phyloP scores from a whole-genome alignment of 441 rosid species.

The Erysimum pusillum region DNA sequence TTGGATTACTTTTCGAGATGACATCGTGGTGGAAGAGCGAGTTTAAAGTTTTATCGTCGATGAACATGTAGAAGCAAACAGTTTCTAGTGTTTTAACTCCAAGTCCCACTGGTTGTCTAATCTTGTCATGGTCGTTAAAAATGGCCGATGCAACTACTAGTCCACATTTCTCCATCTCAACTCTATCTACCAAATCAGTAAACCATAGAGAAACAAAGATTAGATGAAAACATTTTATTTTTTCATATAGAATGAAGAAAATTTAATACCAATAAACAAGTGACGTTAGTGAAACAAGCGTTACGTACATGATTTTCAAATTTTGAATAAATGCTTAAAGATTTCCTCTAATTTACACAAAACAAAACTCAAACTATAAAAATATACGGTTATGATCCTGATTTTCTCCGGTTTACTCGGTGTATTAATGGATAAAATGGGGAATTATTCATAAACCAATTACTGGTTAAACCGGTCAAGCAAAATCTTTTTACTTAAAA shows the following conservation, averaged over 20 bases:
- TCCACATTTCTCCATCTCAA: conserved; percentile 82
- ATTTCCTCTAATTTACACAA: not conserved
- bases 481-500: not conserved
- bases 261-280: not conserved
- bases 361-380: not conserved
- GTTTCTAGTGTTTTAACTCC: conserved; percentile 66
- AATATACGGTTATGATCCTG: conserved; percentile 21
- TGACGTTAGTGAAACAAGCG: conserved; percentile 9
- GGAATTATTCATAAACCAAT: not conserved
- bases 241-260: too few relatives aligned
- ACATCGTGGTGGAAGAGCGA: conserved; percentile 61
- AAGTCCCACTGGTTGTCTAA: conserved; percentile 84
- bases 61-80: conserved; percentile 89
- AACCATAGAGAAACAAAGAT: not conserved
- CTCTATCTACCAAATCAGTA: conserved; percentile 60
- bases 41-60: conserved; percentile 68
- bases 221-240: not conserved
- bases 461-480: not conserved
- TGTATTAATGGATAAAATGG: not conserved
- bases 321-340: not conserved
- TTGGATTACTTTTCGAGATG: conserved; percentile 43
- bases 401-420: conserved; percentile 33
- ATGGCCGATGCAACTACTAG: conserved; percentile 89
- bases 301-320: not conserved
- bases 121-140: conserved; percentile 87